phyloP scores from a whole-genome alignment of 2,329 filamentous ascomycete genomes.

The Byssothecium circinans region DNA sequence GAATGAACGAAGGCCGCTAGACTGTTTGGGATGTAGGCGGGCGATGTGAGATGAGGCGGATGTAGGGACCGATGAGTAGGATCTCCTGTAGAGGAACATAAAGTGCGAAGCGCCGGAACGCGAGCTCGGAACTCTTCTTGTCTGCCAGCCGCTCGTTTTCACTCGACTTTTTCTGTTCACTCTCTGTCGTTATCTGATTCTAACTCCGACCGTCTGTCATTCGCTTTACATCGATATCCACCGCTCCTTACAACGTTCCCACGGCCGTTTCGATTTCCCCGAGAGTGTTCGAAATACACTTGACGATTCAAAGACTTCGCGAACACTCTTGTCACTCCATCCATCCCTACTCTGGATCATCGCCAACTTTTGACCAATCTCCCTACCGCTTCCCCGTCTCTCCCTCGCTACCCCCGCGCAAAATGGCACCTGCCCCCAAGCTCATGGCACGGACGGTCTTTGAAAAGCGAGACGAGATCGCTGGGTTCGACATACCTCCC shows the following conservation, averaged over 20 bases:
- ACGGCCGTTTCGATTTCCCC: background rate
- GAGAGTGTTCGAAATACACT: background rate
- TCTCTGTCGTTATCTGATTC: background rate
- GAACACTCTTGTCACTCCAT: background rate
- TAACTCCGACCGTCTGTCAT: background rate
- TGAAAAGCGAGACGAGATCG: constrained; percentile 17
- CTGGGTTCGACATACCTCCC: constrained; percentile 30
- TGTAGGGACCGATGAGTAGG: too few relatives aligned
- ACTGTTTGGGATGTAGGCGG: background rate
- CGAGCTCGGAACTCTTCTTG: too few relatives aligned
- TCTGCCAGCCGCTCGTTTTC: too few relatives aligned
- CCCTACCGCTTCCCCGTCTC: background rate
- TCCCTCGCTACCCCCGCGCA: background rate
- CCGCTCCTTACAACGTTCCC: background rate
- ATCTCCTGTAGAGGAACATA: too few relatives aligned
- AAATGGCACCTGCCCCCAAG: background rate
- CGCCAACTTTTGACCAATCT: background rate
- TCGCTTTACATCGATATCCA: background rate
- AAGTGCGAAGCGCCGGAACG: too few relatives aligned
- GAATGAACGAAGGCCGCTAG: background rate
- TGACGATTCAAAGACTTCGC: background rate
- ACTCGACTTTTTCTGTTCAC: background rate
- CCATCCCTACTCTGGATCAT: background rate
- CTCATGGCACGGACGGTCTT: constrained; percentile 1
- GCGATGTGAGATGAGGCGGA: background rate